phyloP scores from a whole-genome alignment of 176 grass and related monocot species.

The Oryza australiensis region DNA sequence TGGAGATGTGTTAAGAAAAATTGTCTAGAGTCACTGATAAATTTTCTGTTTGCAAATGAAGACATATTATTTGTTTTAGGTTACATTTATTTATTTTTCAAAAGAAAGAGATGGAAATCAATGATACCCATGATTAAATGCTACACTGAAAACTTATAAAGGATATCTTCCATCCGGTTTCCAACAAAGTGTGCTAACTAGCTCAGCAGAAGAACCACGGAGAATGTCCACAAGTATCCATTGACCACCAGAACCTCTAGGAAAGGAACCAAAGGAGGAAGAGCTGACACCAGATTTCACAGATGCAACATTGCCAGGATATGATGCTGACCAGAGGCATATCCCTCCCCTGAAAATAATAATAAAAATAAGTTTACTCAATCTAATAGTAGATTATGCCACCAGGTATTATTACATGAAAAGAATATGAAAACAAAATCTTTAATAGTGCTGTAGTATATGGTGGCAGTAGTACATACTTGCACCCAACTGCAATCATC shows the following conservation, averaged over 20 bases:
- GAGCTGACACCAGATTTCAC: conserved; percentile 61
- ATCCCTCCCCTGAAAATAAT: conserved; percentile 71
- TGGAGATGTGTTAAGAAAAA: conserved; percentile 80
- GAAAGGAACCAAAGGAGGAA: conserved; percentile 57
- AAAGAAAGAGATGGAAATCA: conserved; percentile 22
- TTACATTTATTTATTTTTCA: conserved; percentile 18
- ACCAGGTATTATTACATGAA: conserved; percentile 2
- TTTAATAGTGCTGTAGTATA: background rate
- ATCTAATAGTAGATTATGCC: background rate
- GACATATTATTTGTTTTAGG: background rate
- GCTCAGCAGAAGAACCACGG: conserved; percentile 53
- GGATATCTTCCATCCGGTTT: conserved; percentile 98
- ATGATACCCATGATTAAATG: background rate
- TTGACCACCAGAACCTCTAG: conserved; percentile 66
- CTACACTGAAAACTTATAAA: conserved; percentile 41
- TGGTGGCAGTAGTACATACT: conserved; percentile 46
- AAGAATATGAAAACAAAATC: conserved; percentile 14
- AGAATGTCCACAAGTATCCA: conserved; percentile 89
- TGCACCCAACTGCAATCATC: conserved; percentile 90
- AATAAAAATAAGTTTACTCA: background rate
- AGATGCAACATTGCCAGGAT: conserved; percentile 74
- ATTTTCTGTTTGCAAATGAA: conserved; percentile 12
- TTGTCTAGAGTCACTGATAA: conserved; percentile 7
- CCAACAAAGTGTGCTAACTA: conserved; percentile 75
- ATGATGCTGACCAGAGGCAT: conserved; percentile 96